Evolutionary conservation across 805 yeast genomes (phyloP).

Genomic region (Yarrowia deformans): DNA sequence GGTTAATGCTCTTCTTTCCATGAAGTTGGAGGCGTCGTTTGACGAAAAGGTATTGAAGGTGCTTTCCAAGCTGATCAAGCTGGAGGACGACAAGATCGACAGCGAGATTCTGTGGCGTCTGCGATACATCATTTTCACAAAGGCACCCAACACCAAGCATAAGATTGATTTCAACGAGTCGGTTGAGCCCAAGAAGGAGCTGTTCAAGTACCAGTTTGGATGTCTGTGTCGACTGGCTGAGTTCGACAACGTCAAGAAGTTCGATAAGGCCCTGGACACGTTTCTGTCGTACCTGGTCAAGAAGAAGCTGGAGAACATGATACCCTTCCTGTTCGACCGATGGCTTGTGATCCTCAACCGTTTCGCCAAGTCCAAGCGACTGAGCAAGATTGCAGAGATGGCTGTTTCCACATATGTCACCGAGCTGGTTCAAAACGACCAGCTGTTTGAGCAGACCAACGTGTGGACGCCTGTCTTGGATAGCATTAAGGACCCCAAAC

Average conservation of each 20-base stretch:
- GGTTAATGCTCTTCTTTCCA: conserved; percentile 12
- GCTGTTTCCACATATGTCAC: background rate
- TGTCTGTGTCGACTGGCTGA: conserved; percentile 26
- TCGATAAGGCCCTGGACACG: conserved; percentile 25
- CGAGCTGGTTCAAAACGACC: conserved; percentile 17
- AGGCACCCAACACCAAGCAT: conserved; percentile 17
- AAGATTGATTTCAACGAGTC: conserved; percentile 8
- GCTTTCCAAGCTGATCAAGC: conserved; percentile 7
- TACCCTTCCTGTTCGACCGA: conserved; percentile 29
- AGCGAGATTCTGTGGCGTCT: conserved; percentile 20
- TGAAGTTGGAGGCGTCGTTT: conserved; percentile 24
- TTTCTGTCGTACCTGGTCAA: conserved; percentile 7
- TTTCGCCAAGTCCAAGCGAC: conserved; percentile 24
- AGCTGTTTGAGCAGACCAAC: conserved; percentile 12
- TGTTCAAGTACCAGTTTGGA: conserved; percentile 18
- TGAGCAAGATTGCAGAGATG: conserved; percentile 11
- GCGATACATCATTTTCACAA: conserved; percentile 28
- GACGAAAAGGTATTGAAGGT: conserved; percentile 26
- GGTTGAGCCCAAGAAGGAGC: conserved; percentile 3
- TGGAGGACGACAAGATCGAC: conserved; percentile 14
- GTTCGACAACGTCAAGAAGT: conserved; percentile 24
- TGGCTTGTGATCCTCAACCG: conserved; percentile 23
- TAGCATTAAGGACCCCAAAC: conserved; percentile 15
- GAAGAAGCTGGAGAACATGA: background rate
- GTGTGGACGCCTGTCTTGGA: conserved; percentile 27